These are phyloP conservation scores for Handroanthus guayacan DNA, from an alignment of 257 asterid genomes.

Conservation along the genomic window DNA sequence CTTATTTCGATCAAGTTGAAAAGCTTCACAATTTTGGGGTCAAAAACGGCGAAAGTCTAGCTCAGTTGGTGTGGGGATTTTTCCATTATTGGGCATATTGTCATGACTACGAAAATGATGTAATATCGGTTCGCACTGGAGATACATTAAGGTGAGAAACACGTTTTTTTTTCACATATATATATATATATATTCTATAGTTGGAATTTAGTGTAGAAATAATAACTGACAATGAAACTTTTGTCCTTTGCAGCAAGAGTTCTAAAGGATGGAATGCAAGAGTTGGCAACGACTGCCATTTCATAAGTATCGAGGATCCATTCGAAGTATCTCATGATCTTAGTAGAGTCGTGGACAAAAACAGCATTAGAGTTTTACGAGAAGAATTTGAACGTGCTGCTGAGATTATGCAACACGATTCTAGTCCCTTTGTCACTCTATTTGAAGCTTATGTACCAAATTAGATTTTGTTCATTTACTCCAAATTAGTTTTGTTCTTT, in stretches of 20 bases:
- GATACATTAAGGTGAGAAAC: slow-evolving; percentile 55
- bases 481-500: too few species aligned
- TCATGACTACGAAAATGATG: slow-evolving; percentile 71
- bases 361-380: slow-evolving; percentile 64
- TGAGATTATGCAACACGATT: slow-evolving; percentile 59
- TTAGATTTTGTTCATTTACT: slow-evolving; percentile 11
- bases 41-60: slow-evolving; percentile 55
- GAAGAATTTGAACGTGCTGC: slow-evolving; percentile 84
- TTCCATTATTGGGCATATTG: slow-evolving; percentile 74
- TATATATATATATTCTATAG: too few species aligned
- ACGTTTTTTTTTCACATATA: neutral
- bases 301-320: slow-evolving; percentile 80
- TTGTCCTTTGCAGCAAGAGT: slow-evolving; percentile 54
- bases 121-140: slow-evolving; percentile 68
- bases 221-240: neutral
- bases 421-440: slow-evolving; percentile 55
- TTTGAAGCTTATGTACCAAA: slow-evolving; percentile 61
- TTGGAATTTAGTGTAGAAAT: too few species aligned
- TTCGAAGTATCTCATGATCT: slow-evolving; percentile 76
- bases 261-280: slow-evolving; percentile 73
- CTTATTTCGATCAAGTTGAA: slow-evolving; percentile 68
- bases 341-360: slow-evolving; percentile 71
- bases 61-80: slow-evolving; percentile 63
- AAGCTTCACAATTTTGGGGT: slow-evolving; percentile 58
- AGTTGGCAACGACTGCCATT: slow-evolving; percentile 69